Base-by-base conservation (phyloP, 1,284 basidiomycete genomes). In the Stereum hirsutum region DNA sequence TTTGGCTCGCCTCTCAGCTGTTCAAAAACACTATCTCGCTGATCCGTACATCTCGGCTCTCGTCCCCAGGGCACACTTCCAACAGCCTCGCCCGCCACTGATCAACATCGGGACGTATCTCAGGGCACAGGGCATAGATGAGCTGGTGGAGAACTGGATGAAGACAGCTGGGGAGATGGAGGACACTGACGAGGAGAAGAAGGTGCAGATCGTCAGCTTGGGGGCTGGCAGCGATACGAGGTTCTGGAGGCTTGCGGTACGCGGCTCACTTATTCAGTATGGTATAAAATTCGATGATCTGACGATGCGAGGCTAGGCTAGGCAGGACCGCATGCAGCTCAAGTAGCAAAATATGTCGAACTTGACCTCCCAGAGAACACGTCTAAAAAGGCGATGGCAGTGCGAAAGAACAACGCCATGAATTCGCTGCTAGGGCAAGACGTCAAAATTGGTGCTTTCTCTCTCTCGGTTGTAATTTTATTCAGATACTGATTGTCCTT, bases 51-150 rank as follows among this genome's bases (percentile, higher is more conserved):
- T 86, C 46, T 59, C 65, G 20, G 59, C 73, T 38, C 71, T 92
- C 45, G 70, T 89, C 26, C 71, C 81, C 21, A 71, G 80, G 12
- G 68, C 81, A 6, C 75, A 77, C 54, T 60, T 78, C 51, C 70
- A 86, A 58, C 77, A 75, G 30, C 56, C 72, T 12, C 70, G 86
- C 1, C 77, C 89, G 1, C 94, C 94, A 0, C 64, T 98, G 51
- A 98, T 99, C 69, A 98, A 98, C 59, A 74, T 97, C 36, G 95
- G 95, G 6, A 99, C 95, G 1, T 89, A 87, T 52, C 78, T 96
- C 44, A 77, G 96, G 42, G 84, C 88, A 0, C 70, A 74, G 38
- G 83, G 79, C 2, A 78, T 98, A 36, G 96, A 99, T 57, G 60
- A 64, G 36, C 74, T 97, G 5, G 81, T 96, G 0, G 66, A 82